Percentiles rank a stretch among this genome's conserved stretches.
Conservation (phyloP, 2,329 filamentous ascomycete genomes). For the Zymoseptoria brevis region DNA sequence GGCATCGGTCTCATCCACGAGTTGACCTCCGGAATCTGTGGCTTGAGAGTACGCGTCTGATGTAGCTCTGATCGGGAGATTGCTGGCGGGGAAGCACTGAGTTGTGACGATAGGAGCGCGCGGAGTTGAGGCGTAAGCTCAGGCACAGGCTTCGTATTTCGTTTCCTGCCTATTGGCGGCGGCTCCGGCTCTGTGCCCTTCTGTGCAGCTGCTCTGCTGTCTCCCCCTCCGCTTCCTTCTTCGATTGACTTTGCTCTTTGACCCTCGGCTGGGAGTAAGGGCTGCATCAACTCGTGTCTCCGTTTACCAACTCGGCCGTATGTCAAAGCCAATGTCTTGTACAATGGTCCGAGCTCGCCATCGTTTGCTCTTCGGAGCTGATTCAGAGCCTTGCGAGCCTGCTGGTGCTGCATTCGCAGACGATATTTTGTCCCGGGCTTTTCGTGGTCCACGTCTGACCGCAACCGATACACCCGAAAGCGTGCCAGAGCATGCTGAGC, state of each 20-base stretch:
- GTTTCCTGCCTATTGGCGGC: neutral
- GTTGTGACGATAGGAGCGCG: slow-evolving; percentile 27
- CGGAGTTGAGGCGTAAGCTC: slow-evolving; percentile 28
- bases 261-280: slow-evolving; percentile 10
- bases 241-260: neutral
- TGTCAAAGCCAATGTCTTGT: slow-evolving; percentile 45
- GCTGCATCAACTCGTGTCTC: slow-evolving; percentile 40
- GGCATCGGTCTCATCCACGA: slow-evolving; percentile 42
- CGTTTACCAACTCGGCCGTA: slow-evolving; percentile 52
- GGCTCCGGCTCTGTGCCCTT: neutral
- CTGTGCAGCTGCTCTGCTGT: neutral
- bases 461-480: slow-evolving; percentile 34
- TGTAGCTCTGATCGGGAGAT: slow-evolving; percentile 22
- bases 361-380: slow-evolving; percentile 47
- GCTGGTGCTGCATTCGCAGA: slow-evolving; percentile 15
- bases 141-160: slow-evolving; percentile 24
- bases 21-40: slow-evolving; percentile 37
- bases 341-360: slow-evolving; percentile 44
- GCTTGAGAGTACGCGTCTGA: slow-evolving; percentile 13
- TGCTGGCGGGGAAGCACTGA: slow-evolving; percentile 22
- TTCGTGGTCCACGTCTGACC: neutral
- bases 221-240: neutral
- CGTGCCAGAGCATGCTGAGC: slow-evolving; percentile 40
- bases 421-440: slow-evolving; percentile 4
- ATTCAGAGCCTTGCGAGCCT: slow-evolving; percentile 38